Evolutionary conservation across 495 filamentous ascomycete species (phyloP), one percentile per base, ranked within the genome.

Genomic region (Filosporella fistucella): DNA sequence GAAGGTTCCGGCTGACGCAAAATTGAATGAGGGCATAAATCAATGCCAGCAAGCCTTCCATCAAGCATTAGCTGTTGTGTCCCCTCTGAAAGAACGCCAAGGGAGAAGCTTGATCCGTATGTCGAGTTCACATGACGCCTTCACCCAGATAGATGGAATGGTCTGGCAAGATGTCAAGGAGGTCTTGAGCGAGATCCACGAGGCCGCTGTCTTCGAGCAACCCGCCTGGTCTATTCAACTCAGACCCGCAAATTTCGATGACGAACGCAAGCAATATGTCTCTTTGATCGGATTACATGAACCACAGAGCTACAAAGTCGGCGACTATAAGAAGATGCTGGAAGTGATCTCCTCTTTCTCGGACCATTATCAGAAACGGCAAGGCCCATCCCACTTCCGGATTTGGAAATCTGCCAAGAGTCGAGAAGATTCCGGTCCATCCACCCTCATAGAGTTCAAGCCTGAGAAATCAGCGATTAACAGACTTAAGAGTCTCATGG

Each of bases 21-120:
- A 17, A 7, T 12, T 3, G 9, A 21, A 29, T 16, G 42, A 25
- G 32, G 52, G 41, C 8, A 26, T 47, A 16, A 55, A 55, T 37
- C 52, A 55, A 22, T 12, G 35, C 4, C 47, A 55, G 34, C 28
- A 43, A 7, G 40, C 17, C 24, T 55, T 51, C 30, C 26, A 41
- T 36, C 34, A 30, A 24, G 52, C 52, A 2, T 50, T 55, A 42
- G 16, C 25, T 17, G 35, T 48, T 7, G 38, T 54, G 4, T 49
- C 29, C 24, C 34, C 40, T 17, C 32, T 11, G 8, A 13, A 45
- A 13, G 7, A 13, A 14, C 46, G 46, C 7, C 22, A 13, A 20
- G 8, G 32, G 13, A 10, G 17, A n/a, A n/a, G n/a, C n/a, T n/a
- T n/a, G n/a, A n/a, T n/a, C n/a, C n/a, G n/a, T n/a, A n/a, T n/a